Percentiles rank a stretch among this genome's conserved stretches.
Conservation (phyloP, 2,329 filamentous ascomycete genomes). For the Colletotrichum trifolii region DNA sequence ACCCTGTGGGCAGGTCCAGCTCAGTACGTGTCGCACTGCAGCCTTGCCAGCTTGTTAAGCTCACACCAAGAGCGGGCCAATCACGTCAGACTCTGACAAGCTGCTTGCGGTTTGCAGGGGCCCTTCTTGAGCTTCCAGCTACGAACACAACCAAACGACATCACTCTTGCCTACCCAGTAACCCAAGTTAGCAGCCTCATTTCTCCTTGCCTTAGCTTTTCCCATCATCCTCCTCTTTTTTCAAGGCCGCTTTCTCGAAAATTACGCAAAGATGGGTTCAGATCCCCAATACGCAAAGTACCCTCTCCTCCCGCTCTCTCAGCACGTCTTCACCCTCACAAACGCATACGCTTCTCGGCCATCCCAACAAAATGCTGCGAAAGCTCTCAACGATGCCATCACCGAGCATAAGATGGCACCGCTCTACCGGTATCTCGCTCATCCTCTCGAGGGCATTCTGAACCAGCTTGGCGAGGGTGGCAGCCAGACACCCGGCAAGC, state of each 20-base stretch:
- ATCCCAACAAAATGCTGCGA: slow-evolving; percentile 76
- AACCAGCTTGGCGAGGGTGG: slow-evolving; percentile 78
- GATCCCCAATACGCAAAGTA: slow-evolving; percentile 90
- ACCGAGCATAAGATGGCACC: slow-evolving; percentile 87
- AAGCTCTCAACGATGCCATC: slow-evolving; percentile 85
- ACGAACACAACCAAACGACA: slow-evolving; percentile 33
- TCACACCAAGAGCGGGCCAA: slow-evolving; percentile 23
- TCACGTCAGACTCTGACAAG: slow-evolving; percentile 22
- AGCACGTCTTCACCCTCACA: slow-evolving; percentile 88
- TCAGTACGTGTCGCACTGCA: slow-evolving; percentile 37
- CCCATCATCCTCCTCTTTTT: not conserved
- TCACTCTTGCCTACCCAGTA: slow-evolving; percentile 30
- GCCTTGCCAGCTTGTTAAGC: slow-evolving; percentile 36
- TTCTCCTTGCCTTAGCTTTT: slow-evolving; percentile 7
- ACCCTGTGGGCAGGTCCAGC: not conserved
- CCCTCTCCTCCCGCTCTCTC: slow-evolving; percentile 82
- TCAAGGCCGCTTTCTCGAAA: not conserved
- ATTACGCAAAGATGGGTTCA: slow-evolving; percentile 67
- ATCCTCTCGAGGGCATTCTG: slow-evolving; percentile 83
- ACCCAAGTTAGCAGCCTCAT: slow-evolving; percentile 17
- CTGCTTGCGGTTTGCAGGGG: slow-evolving; percentile 35
- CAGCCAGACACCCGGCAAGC: slow-evolving; percentile 60
- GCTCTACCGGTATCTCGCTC: slow-evolving; percentile 85
- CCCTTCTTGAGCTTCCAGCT: slow-evolving; percentile 31
- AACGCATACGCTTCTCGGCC: slow-evolving; percentile 77